phyloP scores from a whole-genome alignment of 805 yeast species.

The Wickerhamiella alocasiicola region DNA sequence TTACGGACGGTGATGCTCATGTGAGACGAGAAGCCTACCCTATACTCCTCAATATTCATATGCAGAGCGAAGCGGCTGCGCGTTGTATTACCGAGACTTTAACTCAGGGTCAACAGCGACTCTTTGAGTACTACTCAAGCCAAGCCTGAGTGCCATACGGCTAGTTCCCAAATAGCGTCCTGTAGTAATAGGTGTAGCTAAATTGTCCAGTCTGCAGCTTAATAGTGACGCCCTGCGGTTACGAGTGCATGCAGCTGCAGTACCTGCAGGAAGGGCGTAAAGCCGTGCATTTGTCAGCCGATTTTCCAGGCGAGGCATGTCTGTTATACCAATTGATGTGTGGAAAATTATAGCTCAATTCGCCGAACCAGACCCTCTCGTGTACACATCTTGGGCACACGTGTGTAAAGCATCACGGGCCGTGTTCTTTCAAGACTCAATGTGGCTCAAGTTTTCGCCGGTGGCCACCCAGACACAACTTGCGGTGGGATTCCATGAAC shows the following conservation, averaged over 20 bases:
- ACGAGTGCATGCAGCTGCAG: no score
- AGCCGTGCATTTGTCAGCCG: no score
- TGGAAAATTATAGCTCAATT: neutral
- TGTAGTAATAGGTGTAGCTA: no score
- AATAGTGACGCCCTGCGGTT: no score
- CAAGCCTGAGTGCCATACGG: neutral
- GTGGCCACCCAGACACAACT: neutral
- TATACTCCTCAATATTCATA: slow-evolving; percentile 16
- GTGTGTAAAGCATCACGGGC: neutral
- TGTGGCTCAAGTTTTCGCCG: slow-evolving; percentile 1
- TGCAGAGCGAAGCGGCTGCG: slow-evolving; percentile 12
- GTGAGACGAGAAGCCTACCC: slow-evolving; percentile 26
- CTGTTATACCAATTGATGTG: neutral
- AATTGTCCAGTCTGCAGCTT: no score
- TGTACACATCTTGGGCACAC: slow-evolving; percentile 2
- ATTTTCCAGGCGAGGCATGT: no score
- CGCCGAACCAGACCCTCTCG: neutral
- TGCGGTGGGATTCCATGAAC: neutral
- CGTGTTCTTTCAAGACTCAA: neutral
- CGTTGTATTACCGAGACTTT: slow-evolving; percentile 13
- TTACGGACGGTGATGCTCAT: slow-evolving; percentile 18
- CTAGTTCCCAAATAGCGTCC: no score
- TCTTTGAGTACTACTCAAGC: slow-evolving; percentile 20
- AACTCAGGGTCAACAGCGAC: slow-evolving; percentile 23
- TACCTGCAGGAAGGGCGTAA: no score